Evolutionary conservation across 1,284 basidiomycete genomes (phyloP), one percentile per base, ranked within the genome.

Genomic region (Pyrrhoderma noxium): DNA sequence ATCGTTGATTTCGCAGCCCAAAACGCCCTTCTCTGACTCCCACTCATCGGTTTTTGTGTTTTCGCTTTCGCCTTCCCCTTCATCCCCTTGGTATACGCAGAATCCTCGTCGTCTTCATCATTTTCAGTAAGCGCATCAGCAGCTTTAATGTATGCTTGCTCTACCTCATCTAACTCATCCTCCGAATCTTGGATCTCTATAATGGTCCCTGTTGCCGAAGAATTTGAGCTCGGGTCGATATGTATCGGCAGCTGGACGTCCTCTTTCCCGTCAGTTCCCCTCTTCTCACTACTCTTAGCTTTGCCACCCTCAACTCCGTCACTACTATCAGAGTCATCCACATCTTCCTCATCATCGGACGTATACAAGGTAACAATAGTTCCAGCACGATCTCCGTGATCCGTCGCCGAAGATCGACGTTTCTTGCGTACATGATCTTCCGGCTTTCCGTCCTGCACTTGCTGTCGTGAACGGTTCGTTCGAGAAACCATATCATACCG

Each of bases 311-410:
- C 27, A 11, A 5, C 11, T 11, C 27, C 27, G 7, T 31, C 27
- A 31, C 27, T 31, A 11, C 27, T 47, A 14, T 34, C 21, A n/a
- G 9, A 16, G 1, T n/a, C 7, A 16, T 34, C 40, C 5, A n/a
- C 16, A 14, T 56, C 61, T 42, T 60, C 64, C 4, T 61, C 66
- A 22, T 68, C 68, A 23, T 74, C 74, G 25, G 27, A 31, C 5
- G 27, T 31, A 31, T 31, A 31, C 11, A 31, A 11, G 5, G 27
- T 31, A 11, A 31, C 27, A 31, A 31, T 11, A 31, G 27, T 5
- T 31, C 5, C 27, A 31, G 27, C 7, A 5, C 27, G 27, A 31
- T n/a, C n/a, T n/a, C n/a, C n/a, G 27, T 5, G 27, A 5, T 11
- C 27, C 11, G 27, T 31, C 27, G 27, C 5, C 27, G 27, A 31